phyloP scores from a whole-genome alignment of 139 green algal species.

The Micractinium sp. region DNA sequence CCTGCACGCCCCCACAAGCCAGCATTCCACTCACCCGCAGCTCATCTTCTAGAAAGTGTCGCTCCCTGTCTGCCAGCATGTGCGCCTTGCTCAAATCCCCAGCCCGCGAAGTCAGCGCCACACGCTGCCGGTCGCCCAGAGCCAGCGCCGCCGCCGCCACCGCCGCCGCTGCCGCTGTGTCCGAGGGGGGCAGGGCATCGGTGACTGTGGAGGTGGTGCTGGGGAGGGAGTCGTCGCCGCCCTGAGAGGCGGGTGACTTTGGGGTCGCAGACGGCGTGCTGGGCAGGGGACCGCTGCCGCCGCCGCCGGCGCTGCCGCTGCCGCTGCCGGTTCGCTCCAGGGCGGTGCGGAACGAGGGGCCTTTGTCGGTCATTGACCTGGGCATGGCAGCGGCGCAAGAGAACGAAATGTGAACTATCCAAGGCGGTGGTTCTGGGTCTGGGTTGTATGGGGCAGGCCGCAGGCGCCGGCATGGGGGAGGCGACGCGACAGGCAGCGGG shows the following conservation, averaged over 20 bases:
- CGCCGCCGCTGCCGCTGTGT: no score
- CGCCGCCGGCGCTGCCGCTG: neutral
- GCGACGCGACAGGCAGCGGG: no score
- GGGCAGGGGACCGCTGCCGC: neutral
- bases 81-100: slow-evolving; percentile 2
- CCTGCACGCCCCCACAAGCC: neutral
- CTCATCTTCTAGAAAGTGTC: slow-evolving; percentile 1
- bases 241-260: neutral
- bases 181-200: no score
- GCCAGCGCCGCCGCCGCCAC: no score
- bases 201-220: neutral
- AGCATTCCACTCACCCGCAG: neutral
- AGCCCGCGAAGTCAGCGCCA: neutral
- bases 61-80: slow-evolving; percentile 17
- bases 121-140: neutral
- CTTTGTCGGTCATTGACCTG: no score
- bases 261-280: neutral
- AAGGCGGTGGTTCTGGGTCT: no score
- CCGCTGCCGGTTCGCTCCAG: neutral
- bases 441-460: no score
- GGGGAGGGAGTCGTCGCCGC: no score
- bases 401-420: no score
- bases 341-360: no score
- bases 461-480: no score
- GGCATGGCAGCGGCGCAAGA: no score